Conservation (phyloP, 139 green algal genomes). For the Haematococcus sp. region DNA sequence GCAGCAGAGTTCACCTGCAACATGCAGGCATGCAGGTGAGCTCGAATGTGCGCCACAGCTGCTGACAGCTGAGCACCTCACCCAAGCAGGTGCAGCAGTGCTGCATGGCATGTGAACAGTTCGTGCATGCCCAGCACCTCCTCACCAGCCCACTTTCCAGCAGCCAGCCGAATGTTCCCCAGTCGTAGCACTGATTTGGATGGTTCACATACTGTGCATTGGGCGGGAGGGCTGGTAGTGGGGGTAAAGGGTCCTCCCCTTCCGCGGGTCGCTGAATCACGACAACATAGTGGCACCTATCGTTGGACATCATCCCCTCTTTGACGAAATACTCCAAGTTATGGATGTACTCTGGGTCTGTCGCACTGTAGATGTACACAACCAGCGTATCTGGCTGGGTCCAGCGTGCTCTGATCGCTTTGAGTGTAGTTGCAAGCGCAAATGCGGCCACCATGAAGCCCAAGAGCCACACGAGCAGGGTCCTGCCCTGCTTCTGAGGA, state of each 20-base stretch:
- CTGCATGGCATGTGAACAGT: no score
- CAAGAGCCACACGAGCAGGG: no score
- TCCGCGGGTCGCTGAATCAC: constrained; percentile 55
- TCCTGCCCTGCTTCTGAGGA: no score
- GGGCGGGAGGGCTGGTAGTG: constrained; percentile 49
- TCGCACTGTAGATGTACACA: constrained; percentile 75
- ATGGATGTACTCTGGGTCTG: constrained; percentile 66
- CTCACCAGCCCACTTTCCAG: constrained; percentile 42
- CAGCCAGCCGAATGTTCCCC: constrained; percentile 77
- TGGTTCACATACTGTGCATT: constrained; percentile 68
- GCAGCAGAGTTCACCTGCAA: no score
- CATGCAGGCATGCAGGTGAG: constrained; percentile 20
- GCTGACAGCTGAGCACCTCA: no score
- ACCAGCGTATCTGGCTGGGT: constrained; percentile 43
- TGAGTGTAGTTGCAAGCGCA: neutral
- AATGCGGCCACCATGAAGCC: no score
- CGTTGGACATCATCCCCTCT: constrained; percentile 52
- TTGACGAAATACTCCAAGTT: constrained; percentile 75
- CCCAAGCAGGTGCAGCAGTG: no score
- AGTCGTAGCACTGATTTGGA: constrained; percentile 78
- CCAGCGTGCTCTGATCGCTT: neutral
- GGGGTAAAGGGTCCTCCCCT: neutral
- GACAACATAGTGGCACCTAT: constrained; percentile 69
- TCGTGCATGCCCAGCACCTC: constrained; percentile 11
- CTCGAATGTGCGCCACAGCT: no score